Percentiles rank a stretch among this genome's conserved stretches.
These are phyloP conservation scores for Pseudogymnoascus sp. DNA, from an alignment of 2,329 filamentous ascomycete species.

Conservation along the genomic window DNA sequence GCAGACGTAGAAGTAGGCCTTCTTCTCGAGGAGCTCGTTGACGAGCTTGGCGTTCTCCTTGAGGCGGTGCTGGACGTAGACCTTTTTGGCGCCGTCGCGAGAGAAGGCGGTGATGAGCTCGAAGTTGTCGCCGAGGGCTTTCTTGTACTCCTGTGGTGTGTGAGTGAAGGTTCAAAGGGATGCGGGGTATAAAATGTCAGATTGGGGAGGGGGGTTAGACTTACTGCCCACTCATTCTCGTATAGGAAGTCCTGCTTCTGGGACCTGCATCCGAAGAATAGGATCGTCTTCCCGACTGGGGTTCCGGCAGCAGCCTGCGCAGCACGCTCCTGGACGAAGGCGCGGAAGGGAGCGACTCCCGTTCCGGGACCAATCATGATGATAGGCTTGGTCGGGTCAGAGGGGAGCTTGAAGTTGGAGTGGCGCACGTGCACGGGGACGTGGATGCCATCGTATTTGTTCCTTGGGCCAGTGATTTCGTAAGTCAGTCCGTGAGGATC, in stretches of 20 bases:
- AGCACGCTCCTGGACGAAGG: constrained; percentile 87
- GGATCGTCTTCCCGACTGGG: constrained; percentile 73
- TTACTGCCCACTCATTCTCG: constrained; percentile 82
- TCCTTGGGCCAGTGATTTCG: constrained; percentile 77
- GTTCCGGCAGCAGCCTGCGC: constrained; percentile 72
- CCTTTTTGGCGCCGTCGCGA: constrained; percentile 76
- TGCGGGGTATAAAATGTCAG: neutral
- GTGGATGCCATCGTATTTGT: constrained; percentile 94
- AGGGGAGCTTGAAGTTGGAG: constrained; percentile 98
- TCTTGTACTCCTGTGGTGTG: constrained; percentile 61
- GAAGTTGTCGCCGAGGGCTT: constrained; percentile 78
- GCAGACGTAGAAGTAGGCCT: constrained; percentile 96
- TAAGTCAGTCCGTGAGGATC: constrained; percentile 80
- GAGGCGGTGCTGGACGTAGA: constrained; percentile 92
- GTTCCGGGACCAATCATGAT: constrained; percentile 97
- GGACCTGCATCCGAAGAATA: constrained; percentile 95
- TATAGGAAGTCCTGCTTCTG: constrained; percentile 88
- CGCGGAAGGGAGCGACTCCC: constrained; percentile 92
- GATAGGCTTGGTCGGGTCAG: constrained; percentile 84
- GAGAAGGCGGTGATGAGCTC: constrained; percentile 92
- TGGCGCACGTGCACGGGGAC: constrained; percentile 93
- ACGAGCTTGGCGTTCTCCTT: constrained; percentile 76
- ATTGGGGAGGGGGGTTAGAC: constrained; percentile 28
- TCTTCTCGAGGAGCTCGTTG: constrained; percentile 75
- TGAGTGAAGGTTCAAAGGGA: neutral